Percentiles rank a stretch among this genome's conserved stretches.
Conservation (phyloP, 768 basidiomycete species). For the Pisolithus microcarpus region DNA sequence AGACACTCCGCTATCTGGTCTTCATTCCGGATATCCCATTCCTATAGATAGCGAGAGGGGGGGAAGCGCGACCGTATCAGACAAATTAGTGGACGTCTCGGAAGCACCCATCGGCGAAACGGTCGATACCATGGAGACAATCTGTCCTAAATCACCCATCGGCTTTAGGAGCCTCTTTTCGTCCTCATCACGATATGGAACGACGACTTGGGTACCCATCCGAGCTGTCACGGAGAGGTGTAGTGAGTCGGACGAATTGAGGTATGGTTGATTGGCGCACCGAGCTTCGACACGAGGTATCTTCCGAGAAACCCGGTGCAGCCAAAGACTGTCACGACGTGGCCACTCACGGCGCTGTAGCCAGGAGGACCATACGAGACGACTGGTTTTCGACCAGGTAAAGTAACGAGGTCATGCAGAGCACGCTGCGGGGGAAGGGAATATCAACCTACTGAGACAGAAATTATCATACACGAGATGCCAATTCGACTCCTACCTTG, state of each 20-base stretch:
- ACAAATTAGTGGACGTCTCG: constrained; percentile 11
- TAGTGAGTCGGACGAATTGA: not conserved
- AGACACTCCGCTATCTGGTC: constrained; percentile 90
- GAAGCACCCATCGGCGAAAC: not conserved
- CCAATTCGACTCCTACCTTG: constrained; percentile 30
- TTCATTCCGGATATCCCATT: constrained; percentile 92
- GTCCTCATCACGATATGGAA: constrained; percentile 94
- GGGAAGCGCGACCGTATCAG: constrained; percentile 7
- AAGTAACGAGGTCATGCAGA: constrained; percentile 62
- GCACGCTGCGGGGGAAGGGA: constrained; percentile 44
- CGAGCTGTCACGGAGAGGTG: constrained; percentile 47
- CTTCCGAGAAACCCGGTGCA: constrained; percentile 92
- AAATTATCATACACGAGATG: not conserved
- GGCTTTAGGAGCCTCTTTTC: constrained; percentile 84
- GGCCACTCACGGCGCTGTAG: constrained; percentile 83
- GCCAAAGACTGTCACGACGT: constrained; percentile 94
- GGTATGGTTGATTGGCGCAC: constrained; percentile 35
- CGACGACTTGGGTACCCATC: constrained; percentile 85
- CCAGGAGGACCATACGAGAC: constrained; percentile 74
- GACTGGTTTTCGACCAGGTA: constrained; percentile 56
- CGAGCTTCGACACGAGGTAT: constrained; percentile 90
- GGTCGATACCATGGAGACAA: constrained; percentile 78
- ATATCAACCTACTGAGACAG: constrained; percentile 1
- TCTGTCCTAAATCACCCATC: constrained; percentile 95
- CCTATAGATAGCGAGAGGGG: constrained; percentile 40